phyloP scores from a whole-genome alignment of 2,329 filamentous ascomycete genomes.

The Beauveria asiatica region DNA sequence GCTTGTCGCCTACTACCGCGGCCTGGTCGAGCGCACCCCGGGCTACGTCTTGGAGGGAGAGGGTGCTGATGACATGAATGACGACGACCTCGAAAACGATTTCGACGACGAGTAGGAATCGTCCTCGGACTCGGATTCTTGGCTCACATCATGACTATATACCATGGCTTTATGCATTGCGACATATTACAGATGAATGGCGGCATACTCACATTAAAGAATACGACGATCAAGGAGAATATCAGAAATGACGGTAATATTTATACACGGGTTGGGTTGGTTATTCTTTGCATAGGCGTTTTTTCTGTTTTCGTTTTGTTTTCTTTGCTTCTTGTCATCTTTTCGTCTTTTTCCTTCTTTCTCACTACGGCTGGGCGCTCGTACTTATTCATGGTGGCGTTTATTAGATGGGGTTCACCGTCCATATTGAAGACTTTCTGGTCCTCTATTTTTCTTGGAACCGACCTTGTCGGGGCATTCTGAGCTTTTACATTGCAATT shows the following conservation, averaged over 20 bases:
- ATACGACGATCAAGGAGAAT: not conserved
- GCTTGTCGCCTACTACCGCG: conserved; percentile 85
- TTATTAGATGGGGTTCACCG: not conserved
- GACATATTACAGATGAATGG: not conserved
- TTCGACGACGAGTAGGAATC: not conserved
- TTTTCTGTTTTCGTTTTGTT: not conserved
- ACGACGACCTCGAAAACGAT: conserved; percentile 9
- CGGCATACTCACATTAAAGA: not conserved
- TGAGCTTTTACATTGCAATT: not conserved
- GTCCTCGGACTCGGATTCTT: not conserved
- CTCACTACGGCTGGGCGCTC: no score
- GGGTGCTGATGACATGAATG: conserved; percentile 15
- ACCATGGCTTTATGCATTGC: not conserved
- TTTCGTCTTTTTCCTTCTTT: not conserved
- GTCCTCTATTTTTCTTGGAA: not conserved
- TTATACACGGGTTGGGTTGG: not conserved
- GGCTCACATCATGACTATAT: not conserved
- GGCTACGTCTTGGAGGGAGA: conserved; percentile 44
- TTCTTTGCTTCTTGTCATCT: not conserved
- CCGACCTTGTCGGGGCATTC: not conserved
- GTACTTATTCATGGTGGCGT: not conserved
- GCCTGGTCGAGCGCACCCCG: conserved; percentile 61
- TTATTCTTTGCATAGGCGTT: not conserved
- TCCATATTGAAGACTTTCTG: not conserved
- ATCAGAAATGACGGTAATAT: not conserved